Evolutionary conservation across 495 filamentous ascomycete genomes (phyloP).

Genomic region (Penicillium arizonense): DNA sequence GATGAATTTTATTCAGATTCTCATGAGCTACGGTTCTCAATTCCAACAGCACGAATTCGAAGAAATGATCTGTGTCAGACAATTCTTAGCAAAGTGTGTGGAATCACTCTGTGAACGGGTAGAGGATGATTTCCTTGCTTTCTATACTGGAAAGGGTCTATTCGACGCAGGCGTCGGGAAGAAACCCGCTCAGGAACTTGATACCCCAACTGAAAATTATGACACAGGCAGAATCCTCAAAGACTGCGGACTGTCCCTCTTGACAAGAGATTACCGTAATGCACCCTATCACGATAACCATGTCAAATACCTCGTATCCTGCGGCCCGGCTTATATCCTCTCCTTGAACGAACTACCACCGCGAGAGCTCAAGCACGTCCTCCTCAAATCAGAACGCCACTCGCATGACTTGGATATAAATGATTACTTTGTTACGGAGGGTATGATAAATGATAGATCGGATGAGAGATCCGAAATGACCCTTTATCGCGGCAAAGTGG

Average conservation of each 20-base stretch:
- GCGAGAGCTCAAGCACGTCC: neutral
- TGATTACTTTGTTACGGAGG: too few species aligned
- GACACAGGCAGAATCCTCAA: neutral
- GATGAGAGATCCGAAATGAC: neutral
- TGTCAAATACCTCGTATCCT: neutral
- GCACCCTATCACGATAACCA: neutral
- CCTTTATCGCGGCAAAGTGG: neutral
- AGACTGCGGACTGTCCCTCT: neutral
- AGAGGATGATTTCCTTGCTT: neutral
- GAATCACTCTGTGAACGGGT: neutral
- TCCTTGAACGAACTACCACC: neutral
- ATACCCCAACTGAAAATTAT: neutral
- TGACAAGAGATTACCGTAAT: neutral
- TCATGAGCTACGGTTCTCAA: neutral
- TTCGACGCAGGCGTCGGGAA: neutral
- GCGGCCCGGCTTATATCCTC: neutral
- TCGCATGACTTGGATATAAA: too few species aligned
- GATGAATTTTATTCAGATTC: neutral
- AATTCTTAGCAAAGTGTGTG: neutral
- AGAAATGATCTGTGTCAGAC: neutral
- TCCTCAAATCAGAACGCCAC: neutral
- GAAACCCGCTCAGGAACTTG: neutral
- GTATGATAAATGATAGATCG: too few species aligned
- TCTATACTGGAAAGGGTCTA: neutral
- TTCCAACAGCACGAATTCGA: neutral